Evolutionary conservation across 257 asterid genomes (phyloP).

Genomic region (Mentha longifolia): DNA sequence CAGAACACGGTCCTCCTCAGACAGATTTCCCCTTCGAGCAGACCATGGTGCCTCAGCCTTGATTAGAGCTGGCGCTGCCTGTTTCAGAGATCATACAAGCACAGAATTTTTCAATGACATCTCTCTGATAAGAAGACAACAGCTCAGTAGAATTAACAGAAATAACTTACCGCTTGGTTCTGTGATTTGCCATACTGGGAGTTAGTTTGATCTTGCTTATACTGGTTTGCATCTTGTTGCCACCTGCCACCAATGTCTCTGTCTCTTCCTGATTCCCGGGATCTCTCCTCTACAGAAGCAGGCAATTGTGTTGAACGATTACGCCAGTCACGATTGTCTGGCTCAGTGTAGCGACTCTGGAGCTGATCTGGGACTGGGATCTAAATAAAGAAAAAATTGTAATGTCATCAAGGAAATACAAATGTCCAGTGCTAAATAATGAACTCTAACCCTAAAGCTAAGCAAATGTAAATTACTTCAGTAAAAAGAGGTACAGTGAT

Average conservation of each 20-base stretch:
- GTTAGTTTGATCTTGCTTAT: conserved; percentile 50
- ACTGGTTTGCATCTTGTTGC: conserved; percentile 53
- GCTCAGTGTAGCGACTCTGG: conserved; percentile 68
- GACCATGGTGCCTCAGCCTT: conserved; percentile 99
- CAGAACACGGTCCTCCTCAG: conserved; percentile 81
- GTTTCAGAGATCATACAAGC: conserved; percentile 34
- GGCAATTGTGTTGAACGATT: conserved; percentile 48
- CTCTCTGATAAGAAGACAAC: neutral
- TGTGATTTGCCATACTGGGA: conserved; percentile 58
- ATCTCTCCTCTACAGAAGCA: conserved; percentile 56
- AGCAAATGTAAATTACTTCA: neutral
- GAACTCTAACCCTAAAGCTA: neutral
- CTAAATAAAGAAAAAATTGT: conserved; percentile 10
- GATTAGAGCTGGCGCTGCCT: conserved; percentile 68
- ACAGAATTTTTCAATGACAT: conserved; percentile 4
- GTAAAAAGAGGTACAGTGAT: neutral
- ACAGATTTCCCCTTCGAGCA: conserved; percentile 74
- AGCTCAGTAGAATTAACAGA: neutral
- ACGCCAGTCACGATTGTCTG: conserved; percentile 66
- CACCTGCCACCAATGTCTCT: conserved; percentile 53
- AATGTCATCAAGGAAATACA: neutral
- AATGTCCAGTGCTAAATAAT: neutral
- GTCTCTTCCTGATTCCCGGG: conserved; percentile 57
- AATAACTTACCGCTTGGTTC: conserved; percentile 52
- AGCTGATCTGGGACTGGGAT: conserved; percentile 40